A percentile compares a stretch with the other conserved stretches of the same genome.
Evolutionary conservation across 257 asterid species (phyloP).

Genomic region (Rhazya stricta): DNA sequence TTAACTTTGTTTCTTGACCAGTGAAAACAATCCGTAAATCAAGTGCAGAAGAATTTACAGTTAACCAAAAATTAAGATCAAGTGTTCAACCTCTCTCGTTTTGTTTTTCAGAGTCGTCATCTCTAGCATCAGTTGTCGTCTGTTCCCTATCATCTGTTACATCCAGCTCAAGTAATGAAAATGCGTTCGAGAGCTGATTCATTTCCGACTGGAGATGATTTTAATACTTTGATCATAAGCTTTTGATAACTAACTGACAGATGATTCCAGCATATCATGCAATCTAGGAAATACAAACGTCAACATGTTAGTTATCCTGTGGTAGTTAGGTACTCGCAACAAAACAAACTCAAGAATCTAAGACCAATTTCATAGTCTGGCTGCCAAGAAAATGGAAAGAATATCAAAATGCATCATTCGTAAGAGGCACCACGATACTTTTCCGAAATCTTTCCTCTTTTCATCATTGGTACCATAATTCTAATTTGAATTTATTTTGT

Average conservation of each 20-base stretch:
- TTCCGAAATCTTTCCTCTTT: background rate
- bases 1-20: background rate
- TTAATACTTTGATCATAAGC: slow-evolving; percentile 20
- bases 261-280: slow-evolving; percentile 5
- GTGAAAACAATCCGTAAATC: background rate
- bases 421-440: background rate
- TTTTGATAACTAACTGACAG: slow-evolving; percentile 17
- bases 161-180: slow-evolving; percentile 64
- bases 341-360: background rate
- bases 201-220: slow-evolving; percentile 24
- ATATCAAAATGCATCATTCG: background rate
- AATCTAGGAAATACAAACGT: background rate
- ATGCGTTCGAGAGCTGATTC: slow-evolving; percentile 64
- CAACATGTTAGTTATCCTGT: background rate
- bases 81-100: slow-evolving; percentile 22
- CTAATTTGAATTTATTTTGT: background rate
- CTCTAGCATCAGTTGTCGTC: slow-evolving; percentile 21
- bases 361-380: background rate
- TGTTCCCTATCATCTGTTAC: slow-evolving; percentile 37
- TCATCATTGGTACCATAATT: background rate
- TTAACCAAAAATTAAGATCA: background rate
- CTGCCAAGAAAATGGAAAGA: background rate
- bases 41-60: background rate
- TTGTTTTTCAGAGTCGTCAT: slow-evolving; percentile 20
- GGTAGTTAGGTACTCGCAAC: background rate